A percentile compares a stretch with the other conserved stretches of the same genome.
phyloP scores from a whole-genome alignment of 2,329 filamentous ascomycete genomes.

The Scytalidium sp. region DNA sequence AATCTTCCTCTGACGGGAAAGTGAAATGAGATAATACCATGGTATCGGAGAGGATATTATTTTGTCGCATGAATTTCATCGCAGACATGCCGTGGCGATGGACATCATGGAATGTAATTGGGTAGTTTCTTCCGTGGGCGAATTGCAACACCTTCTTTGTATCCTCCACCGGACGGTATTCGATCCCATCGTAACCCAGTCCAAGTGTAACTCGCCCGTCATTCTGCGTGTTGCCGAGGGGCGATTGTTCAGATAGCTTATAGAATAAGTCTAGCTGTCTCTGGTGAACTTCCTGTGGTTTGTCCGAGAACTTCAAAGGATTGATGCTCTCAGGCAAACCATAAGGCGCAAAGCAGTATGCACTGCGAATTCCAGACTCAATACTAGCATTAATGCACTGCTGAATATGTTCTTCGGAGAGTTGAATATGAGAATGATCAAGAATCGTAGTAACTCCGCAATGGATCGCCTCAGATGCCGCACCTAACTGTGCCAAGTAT shows the following conservation, averaged over 20 bases:
- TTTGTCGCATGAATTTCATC: not conserved
- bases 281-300: not conserved
- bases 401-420: not conserved
- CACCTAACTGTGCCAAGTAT: not conserved
- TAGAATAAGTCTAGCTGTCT: not conserved
- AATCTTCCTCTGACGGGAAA: not conserved
- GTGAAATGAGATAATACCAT: not conserved
- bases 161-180: not conserved
- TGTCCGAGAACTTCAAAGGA: not conserved
- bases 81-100: not conserved
- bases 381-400: not conserved
- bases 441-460: not conserved
- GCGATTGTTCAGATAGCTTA: not conserved
- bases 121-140: not conserved
- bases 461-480: not conserved
- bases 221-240: not conserved
- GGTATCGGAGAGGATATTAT: not conserved
- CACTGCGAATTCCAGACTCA: not conserved
- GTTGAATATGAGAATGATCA: not conserved
- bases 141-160: not conserved
- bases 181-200: not conserved
- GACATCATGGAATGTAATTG: not conserved
- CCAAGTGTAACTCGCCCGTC: not conserved
- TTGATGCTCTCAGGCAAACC: not conserved
- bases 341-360: not conserved